Conservation (phyloP, 176 grass and related monocot species). For the bread wheat (Triticum aestivum) region DNA sequence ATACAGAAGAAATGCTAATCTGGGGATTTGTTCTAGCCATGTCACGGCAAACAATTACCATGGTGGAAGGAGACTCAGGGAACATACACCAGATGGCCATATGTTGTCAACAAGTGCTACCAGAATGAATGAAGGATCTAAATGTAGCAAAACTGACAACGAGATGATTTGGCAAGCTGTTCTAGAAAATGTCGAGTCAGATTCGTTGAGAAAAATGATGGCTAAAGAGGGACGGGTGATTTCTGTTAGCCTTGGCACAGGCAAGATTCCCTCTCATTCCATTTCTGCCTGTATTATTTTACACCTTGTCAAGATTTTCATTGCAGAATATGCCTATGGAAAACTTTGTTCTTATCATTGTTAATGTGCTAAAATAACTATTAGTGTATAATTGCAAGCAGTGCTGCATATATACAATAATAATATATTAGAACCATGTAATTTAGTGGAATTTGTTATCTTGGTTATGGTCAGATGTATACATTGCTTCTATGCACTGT, state of each 20-base stretch:
- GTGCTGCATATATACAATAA: conserved; percentile 11
- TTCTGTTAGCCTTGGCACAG: conserved; percentile 82
- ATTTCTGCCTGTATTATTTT: conserved; percentile 24
- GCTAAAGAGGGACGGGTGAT: conserved; percentile 64
- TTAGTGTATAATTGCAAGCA: not conserved
- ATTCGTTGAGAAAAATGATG: conserved; percentile 76
- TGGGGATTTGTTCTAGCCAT: conserved; percentile 22
- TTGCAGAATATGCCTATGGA: not conserved
- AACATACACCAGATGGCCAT: conserved; percentile 41
- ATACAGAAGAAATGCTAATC: conserved; percentile 23
- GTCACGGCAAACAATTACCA: conserved; percentile 20
- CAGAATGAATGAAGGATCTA: conserved; percentile 43
- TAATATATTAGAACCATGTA: not conserved
- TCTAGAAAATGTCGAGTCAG: conserved; percentile 61
- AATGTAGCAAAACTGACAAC: conserved; percentile 50
- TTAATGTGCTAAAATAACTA: not conserved
- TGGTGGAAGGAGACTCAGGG: conserved; percentile 19
- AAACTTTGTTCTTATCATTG: not conserved
- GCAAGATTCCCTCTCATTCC: conserved; percentile 36
- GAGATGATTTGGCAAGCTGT: conserved; percentile 91
- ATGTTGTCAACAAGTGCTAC: conserved; percentile 30
- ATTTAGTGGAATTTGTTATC: not conserved
- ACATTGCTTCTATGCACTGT: not conserved
- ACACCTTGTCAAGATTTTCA: conserved; percentile 15
- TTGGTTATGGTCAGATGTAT: not conserved